Percentiles rank a stretch among this genome's conserved stretches.
Conservation (phyloP, 179 eudicot genomes). For the Pouteria campechiana region DNA sequence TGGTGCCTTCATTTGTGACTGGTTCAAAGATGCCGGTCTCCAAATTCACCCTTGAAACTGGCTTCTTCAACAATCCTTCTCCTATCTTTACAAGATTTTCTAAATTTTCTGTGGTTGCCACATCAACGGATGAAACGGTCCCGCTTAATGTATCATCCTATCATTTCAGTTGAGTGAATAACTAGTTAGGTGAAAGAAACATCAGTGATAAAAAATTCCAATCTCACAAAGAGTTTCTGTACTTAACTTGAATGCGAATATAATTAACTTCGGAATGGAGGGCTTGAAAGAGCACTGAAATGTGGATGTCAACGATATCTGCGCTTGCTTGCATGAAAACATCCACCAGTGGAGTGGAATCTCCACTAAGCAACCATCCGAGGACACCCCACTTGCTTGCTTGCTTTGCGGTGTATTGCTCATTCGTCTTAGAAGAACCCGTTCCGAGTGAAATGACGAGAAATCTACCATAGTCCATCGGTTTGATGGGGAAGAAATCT, state of each 20-base stretch:
- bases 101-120: slow-evolving; percentile 23
- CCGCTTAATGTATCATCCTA: slow-evolving; percentile 16
- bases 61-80: slow-evolving; percentile 6
- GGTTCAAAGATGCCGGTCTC: slow-evolving; percentile 10
- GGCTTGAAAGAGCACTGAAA: slow-evolving; percentile 14
- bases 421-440: slow-evolving; percentile 12
- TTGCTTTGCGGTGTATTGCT: slow-evolving; percentile 13
- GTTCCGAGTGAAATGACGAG: slow-evolving; percentile 29
- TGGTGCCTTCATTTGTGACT: slow-evolving; percentile 8
- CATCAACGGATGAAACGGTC: slow-evolving; percentile 11
- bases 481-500: slow-evolving; percentile 23
- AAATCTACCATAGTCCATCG: slow-evolving; percentile 18
- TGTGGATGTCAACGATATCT: slow-evolving; percentile 24
- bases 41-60: slow-evolving; percentile 10
- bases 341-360: slow-evolving; percentile 22
- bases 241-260: slow-evolving; percentile 21
- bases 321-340: slow-evolving; percentile 19
- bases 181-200: no score
- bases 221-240: no score
- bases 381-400: slow-evolving; percentile 27
- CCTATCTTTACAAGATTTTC: slow-evolving; percentile 6
- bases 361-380: slow-evolving; percentile 19
- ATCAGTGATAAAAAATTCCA: no score
- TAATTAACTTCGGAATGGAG: slow-evolving; percentile 19
- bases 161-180: no score